Percentiles rank a stretch among this genome's conserved stretches.
Conservation (phyloP, 2,329 filamentous ascomycete species). For the Monilinia aucupariae region DNA sequence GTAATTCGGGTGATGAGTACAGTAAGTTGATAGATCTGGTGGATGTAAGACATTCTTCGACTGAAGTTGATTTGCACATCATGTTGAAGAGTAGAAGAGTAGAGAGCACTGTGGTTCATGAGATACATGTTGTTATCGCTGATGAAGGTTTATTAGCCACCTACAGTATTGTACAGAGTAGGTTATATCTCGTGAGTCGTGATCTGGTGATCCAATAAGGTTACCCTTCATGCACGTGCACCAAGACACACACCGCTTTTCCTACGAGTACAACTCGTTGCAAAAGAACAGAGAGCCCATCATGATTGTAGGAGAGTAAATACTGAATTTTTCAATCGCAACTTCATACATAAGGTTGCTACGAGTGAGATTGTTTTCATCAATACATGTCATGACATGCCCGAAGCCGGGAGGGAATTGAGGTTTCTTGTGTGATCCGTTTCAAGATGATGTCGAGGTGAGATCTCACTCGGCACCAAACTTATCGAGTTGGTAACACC, state of each 20-base stretch:
- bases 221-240: too few relatives aligned
- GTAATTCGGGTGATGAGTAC: too few relatives aligned
- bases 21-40: too few relatives aligned
- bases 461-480: not conserved
- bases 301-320: not conserved
- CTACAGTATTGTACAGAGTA: too few relatives aligned
- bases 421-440: not conserved
- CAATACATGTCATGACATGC: not conserved
- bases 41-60: not conserved
- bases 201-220: too few relatives aligned
- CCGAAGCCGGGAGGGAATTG: not conserved
- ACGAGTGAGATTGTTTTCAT: not conserved
- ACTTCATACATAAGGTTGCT: too few relatives aligned
- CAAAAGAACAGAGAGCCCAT: not conserved
- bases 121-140: not conserved
- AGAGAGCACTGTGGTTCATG: not conserved
- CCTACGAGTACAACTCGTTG: too few relatives aligned
- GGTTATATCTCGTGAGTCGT: too few relatives aligned
- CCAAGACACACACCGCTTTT: too few relatives aligned
- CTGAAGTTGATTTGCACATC: not conserved
- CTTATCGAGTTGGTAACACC: not conserved
- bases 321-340: not conserved
- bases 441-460: not conserved
- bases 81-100: too few relatives aligned
- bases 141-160: too few relatives aligned